Conservation (phyloP, 2,329 filamentous ascomycete genomes). For the Allantophomopsis cytisporea region DNA sequence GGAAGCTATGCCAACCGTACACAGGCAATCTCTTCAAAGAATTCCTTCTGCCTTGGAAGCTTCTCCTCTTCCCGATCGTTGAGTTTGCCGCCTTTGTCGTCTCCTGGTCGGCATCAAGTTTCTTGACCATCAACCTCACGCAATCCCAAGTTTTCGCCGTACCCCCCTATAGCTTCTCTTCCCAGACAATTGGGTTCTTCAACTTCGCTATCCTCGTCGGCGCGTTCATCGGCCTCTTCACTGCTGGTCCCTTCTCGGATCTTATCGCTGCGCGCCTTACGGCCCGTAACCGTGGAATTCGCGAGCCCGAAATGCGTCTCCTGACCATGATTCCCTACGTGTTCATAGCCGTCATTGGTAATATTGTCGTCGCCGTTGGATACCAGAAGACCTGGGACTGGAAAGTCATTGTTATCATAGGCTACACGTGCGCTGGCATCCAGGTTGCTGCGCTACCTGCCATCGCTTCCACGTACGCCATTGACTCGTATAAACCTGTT, state of each 20-base stretch:
- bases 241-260: conserved; percentile 3
- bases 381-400: conserved; percentile 38
- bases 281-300: conserved; percentile 35
- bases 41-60: conserved; percentile 47
- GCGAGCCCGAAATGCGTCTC: conserved; percentile 47
- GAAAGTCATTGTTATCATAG: conserved; percentile 40
- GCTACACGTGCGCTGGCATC: conserved; percentile 39
- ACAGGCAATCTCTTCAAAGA: conserved; percentile 34
- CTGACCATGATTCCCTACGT: conserved; percentile 24
- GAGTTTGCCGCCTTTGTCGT: conserved; percentile 48
- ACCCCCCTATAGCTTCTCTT: conserved; percentile 17
- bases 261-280: conserved; percentile 24
- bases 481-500: conserved; percentile 50
- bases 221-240: conserved; percentile 3
- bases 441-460: conserved; percentile 45
- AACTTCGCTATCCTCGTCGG: conserved; percentile 28
- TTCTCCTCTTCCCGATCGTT: conserved; percentile 48
- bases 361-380: conserved; percentile 38
- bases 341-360: conserved; percentile 31
- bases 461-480: conserved; percentile 40
- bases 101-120: conserved; percentile 41
- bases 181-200: conserved; percentile 33
- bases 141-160: conserved; percentile 24
- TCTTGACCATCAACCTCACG: conserved; percentile 45
- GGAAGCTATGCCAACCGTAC: conserved; percentile 34